A percentile compares a stretch with the other conserved stretches of the same genome.
Conservation (phyloP, 768 basidiomycete genomes). For the Agrocybe praecox region DNA sequence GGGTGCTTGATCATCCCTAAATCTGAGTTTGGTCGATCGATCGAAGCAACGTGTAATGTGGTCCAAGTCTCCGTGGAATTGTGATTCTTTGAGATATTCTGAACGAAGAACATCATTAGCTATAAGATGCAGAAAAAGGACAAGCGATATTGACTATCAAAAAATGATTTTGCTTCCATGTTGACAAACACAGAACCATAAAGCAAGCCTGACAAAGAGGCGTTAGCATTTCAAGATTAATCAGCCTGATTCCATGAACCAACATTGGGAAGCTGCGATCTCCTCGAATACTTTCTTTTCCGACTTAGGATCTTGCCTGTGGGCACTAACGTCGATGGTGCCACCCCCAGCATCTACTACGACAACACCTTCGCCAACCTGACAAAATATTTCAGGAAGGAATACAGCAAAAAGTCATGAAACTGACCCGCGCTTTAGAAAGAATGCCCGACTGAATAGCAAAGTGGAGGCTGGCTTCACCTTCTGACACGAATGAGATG, state of each 20-base stretch:
- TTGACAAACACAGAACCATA: conserved; percentile 56
- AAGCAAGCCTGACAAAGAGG: conserved; percentile 40
- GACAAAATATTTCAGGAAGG: background rate
- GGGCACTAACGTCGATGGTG: conserved; percentile 61
- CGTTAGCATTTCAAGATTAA: background rate
- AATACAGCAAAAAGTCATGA: background rate
- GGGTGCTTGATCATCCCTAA: conserved; percentile 37
- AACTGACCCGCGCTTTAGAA: conserved; percentile 10
- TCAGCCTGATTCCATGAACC: background rate
- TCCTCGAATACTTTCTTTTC: conserved; percentile 41
- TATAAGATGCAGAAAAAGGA: background rate
- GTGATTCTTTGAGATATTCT: conserved; percentile 37
- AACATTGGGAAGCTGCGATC: conserved; percentile 47
- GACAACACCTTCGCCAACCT: conserved; percentile 20
- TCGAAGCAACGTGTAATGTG: conserved; percentile 48
- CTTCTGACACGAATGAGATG: conserved; percentile 51
- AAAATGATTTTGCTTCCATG: conserved; percentile 38
- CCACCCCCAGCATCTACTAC: conserved; percentile 66
- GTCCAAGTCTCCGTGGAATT: conserved; percentile 43
- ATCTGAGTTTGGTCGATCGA: conserved; percentile 48
- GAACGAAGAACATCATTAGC: conserved; percentile 12
- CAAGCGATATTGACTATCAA: conserved; percentile 32
- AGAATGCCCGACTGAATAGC: conserved; percentile 37
- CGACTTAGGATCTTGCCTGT: conserved; percentile 33
- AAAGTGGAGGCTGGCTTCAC: conserved; percentile 56